Evolutionary conservation across 768 basidiomycete genomes (phyloP), one percentile per base, ranked within the genome.

Genomic region (Suillus brevipes): DNA sequence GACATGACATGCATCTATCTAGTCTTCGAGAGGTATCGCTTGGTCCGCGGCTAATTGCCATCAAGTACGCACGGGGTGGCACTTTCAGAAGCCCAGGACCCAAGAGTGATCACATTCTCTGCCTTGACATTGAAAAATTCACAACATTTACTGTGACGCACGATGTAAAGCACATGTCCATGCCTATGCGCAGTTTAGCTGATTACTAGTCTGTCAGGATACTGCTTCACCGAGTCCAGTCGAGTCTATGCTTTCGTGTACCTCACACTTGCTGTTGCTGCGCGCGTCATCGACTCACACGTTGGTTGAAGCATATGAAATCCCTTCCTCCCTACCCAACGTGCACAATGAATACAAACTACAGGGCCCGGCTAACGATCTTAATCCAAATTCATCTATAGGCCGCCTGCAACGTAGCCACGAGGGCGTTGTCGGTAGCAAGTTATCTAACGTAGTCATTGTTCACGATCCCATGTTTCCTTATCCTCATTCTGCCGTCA

Each of bases 1-100:
- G 58, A 18, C 58, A 59, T 59, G 58, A 59, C 40, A 59, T 59
- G 58, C 58, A 59, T 59, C 28, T 59, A 13, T 59, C 58, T 59
- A 59, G 40, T 42, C 58, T 59, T 59, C 40, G 58, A 31, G 58
- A 59, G 12, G 58, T 59, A 13, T 59, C 58, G 25, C 58, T 59
- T 28, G 58, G 58, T 20, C 58, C 58, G 12, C 42, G 58, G 58
- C 40, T 59, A 59, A 59, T 59, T 31, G 58, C 58, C 40, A 59
- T 59, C 28, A 59, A 59, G 40, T 59, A 59, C 25, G 58, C 42
- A 18, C 25, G 58, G 31, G 58, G 58, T 31, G 58, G 58, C 4
- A 59, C 58, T 28, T 59, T 59, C 58, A 40, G 58, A 31, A 59
- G 40, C 18, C 58, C 58, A 28, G 58, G 58, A 8, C 58, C 58